Base-by-base conservation (phyloP, 148 eudicot genomes). In the Amaranthus hypochondriacus region DNA sequence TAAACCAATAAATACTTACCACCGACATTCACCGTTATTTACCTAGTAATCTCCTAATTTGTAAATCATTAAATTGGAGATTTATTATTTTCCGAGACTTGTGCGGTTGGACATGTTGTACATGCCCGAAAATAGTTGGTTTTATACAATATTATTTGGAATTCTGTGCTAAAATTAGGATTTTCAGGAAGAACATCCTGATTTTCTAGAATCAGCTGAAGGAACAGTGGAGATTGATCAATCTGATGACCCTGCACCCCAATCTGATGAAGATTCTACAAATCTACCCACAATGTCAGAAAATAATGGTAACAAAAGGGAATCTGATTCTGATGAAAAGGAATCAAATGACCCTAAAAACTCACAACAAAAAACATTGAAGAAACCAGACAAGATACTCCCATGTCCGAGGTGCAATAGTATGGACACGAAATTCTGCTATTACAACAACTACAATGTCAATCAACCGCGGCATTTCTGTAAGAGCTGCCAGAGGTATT, bases 351-450 rank as follows among this genome's bases (percentile, higher is more conserved):
- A 86, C 56, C 2, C 79, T 11, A 81, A 85, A 28, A 78, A 83
- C 70, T 52, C 87, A 5, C 76, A 84, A 56, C 88, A 89, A 63
- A 89, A 86, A 71, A n/a, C 88, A 0, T 72, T 87, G 21, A 93
- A 89, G 79, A 93, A 93, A 68, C 98, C 98, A 1, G 97, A 93
- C 83, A 91, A 89, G 73, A 91, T 94, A 76, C 84, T 94, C 56
- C 98, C 96, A 1, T 94, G 98, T 74, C 98, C 98, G 3, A 96
- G 98, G 42, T 94, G 98, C 79, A 94, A 84, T 44, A 92, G 97
- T 88, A 87, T 88, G 98, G 98, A 94, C 79, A 94, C 98, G 4
- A 94, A 94, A 59, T 94, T 94, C 84, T 94, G 98, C 61, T 94
- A 94, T 78, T 92, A 87, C 81, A 94, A 94, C 83, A 94, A 94